Evolutionary conservation across 176 grass and related monocot genomes (phyloP).

Genomic region (Bolboschoenus planiculmis): DNA sequence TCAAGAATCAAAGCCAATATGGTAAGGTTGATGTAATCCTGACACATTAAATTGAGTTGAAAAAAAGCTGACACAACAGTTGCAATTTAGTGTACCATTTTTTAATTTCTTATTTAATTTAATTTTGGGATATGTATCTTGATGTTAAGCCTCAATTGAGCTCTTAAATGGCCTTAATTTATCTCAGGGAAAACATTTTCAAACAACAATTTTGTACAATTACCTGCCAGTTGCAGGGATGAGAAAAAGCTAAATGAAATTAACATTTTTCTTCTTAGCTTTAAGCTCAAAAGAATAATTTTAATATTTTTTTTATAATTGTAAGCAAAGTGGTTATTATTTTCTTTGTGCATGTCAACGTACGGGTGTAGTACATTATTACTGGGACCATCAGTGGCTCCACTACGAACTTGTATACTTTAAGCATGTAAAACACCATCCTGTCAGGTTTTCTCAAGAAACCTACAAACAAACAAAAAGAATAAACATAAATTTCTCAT

Average conservation of each 20-base stretch:
- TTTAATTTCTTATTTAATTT: background rate
- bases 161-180: background rate
- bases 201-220: background rate
- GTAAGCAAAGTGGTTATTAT: constrained; percentile 28
- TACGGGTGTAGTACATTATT: constrained; percentile 43
- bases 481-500: constrained; percentile 15
- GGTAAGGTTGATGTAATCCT: background rate
- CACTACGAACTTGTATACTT: constrained; percentile 39
- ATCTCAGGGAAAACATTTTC: background rate
- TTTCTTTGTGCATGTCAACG: constrained; percentile 36
- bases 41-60: background rate
- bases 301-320: constrained; percentile 29
- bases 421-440: constrained; percentile 23
- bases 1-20: background rate
- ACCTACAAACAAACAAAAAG: constrained; percentile 35
- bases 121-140: background rate
- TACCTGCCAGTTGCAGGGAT: background rate
- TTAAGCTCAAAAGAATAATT: constrained; percentile 35
- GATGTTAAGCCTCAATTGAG: background rate
- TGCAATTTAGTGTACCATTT: background rate
- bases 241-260: background rate
- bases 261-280: background rate
- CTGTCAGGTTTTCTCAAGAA: constrained; percentile 55
- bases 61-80: background rate
- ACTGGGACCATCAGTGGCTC: constrained; percentile 46